Base-by-base conservation (phyloP, 257 asterid species). In the Cynanchum wilfordii region DNA sequence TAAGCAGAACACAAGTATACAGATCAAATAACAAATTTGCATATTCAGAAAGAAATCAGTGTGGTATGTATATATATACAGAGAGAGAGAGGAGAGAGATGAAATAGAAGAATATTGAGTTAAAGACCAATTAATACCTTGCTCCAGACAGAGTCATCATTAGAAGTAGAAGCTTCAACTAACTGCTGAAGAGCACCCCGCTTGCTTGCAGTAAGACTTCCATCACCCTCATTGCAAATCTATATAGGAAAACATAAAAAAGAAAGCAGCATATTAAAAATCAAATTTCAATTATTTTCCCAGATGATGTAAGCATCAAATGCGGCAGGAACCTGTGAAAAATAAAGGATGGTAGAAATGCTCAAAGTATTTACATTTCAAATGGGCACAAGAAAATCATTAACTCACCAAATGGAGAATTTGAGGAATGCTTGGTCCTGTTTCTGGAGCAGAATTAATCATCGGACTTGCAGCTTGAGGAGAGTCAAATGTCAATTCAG, bases 401-500 rank as follows among this genome's bases (percentile, higher is more conserved):
- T 49, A 75, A 73, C 97, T 87, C 80, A 95, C 99, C 85, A 86
- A 62, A 87, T 95, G 98, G 81, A 95, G 98, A 81, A 95, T 82
- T 86, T 92, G 97, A 63, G 98, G 98, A 84, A 95, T 92, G 79
- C 98, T 95, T 19, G 93, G 97, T 65, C 89, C 99, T 45, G 80
- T 68, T 77, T 87, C 94, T 33, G 84, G 65, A 79, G 86, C 79
- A 73, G 87, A 75, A 82, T 84, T 89, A 71, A 83, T 71, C 70
- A 80, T 82, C 85, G 81, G 75, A 74, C 82, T 75, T 75, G 97
- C 78, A 55, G 86, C 85, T 45, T 82, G 76, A 17, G 93, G 85
- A 85, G 86, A 83, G 83, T 73, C 77, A 24, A 78, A 80, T 65
- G 84, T 71, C 66, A 77, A 71, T 59, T 89, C 91, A 66, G 87